A percentile compares a stretch with the other conserved stretches of the same genome.
Conservation (phyloP, 441 rosid species). For the Pelargonium myrrhifolium region DNA sequence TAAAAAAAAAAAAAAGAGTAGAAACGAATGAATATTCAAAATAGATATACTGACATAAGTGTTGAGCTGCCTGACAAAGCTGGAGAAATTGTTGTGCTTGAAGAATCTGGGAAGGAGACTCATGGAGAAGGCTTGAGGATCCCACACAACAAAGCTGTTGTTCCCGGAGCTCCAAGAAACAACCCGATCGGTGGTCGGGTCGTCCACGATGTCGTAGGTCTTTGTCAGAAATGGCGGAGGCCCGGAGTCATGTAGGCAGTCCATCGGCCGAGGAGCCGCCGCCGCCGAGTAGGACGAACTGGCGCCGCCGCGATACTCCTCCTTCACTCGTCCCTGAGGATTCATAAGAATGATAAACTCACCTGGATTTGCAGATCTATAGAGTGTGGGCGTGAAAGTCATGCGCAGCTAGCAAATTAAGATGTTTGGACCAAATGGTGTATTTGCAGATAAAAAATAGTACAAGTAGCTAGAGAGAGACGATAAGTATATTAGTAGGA, state of each 20-base stretch:
- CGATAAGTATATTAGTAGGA: too few species aligned
- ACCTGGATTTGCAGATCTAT: too few species aligned
- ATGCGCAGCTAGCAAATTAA: too few species aligned
- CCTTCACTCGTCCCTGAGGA: conserved; percentile 31
- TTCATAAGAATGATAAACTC: conserved; percentile 24
- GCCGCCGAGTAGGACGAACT: conserved; percentile 10
- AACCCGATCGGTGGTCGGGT: conserved; percentile 35
- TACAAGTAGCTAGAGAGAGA: too few species aligned
- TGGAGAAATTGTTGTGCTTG: conserved; percentile 69
- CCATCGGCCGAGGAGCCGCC: conserved; percentile 54
- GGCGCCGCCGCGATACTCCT: conserved; percentile 33
- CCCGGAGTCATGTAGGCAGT: conserved; percentile 68
- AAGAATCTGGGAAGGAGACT: conserved; percentile 45
- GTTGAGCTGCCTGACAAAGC: conserved; percentile 65
- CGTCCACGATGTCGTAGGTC: conserved; percentile 53
- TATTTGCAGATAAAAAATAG: too few species aligned
- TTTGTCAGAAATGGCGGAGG: conserved; percentile 62
- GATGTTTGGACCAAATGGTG: too few species aligned
- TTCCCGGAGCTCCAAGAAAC: conserved; percentile 56
- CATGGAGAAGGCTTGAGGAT: conserved; percentile 41
- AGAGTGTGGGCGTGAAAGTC: too few species aligned
- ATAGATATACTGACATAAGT: conserved; percentile 43
- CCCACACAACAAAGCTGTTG: conserved; percentile 52
- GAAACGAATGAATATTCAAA: background rate
- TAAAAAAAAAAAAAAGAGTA: too few species aligned